Evolutionary conservation across 805 yeast genomes (phyloP), one percentile per base, ranked within the genome.

Genomic region (Candida saitoana): DNA sequence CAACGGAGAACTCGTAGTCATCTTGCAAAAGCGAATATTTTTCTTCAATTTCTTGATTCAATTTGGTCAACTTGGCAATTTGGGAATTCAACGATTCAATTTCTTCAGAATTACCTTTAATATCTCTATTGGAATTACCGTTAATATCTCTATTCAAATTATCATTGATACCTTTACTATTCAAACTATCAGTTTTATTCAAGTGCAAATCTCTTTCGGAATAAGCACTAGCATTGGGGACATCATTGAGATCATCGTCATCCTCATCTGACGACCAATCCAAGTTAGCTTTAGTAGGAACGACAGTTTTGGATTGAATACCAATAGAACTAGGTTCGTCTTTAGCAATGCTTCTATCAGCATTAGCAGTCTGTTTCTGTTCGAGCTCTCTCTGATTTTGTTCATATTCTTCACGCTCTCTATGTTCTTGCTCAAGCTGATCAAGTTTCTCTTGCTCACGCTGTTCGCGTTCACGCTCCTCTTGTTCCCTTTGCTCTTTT

Each of bases 191-290:
- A 18, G 24, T 31, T 22, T 19, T 24, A 30, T 19, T 24, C 20
- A 33, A 18, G 18, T 14, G 35, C 11, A 22, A 22, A 11, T 22
- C 27, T 11, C 11, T 22, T 22, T 22, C 27, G 6, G 27, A 22
- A 22, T 22, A 22, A 22, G 27, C 11, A 11, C 27, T 22, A 11
- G 27, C 27, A 22, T 22, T 22, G 6, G 27, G 27, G 11, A 7
- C 19, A 31, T 30, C 30, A 12, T 31, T 36, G n/a, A n/a, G 14
- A 9, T 17, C 29, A n/a, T 70, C 77, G 2, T 78, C 87, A 37
- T 83, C 93, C 47, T 84, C 95, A 49, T 84, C 95, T 41, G 89
- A 84, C 12, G 91, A 84, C 89, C 96, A 93, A 3, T 90, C 82
- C 57, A 91, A 71, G 34, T 83, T 79, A 0, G 96, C 87, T 59